phyloP scores from a whole-genome alignment of 768 basidiomycete genomes.

The Kwoniella pini region DNA sequence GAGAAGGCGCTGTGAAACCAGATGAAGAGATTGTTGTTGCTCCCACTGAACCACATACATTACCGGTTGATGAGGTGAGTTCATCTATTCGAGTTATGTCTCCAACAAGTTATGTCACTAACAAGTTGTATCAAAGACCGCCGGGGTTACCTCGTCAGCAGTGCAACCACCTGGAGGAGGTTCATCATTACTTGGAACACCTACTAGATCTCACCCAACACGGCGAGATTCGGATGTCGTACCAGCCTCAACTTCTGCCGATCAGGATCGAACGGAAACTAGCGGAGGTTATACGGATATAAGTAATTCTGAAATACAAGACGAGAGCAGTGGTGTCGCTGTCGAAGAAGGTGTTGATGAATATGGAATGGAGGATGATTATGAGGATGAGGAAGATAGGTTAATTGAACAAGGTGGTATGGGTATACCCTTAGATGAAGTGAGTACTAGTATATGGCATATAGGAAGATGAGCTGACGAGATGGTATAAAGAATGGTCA shows the following conservation, averaged over 20 bases:
- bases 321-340: conserved; percentile 69
- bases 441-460: conserved; percentile 58
- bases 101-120: not conserved
- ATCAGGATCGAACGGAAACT: conserved; percentile 33
- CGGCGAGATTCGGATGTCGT: conserved; percentile 30
- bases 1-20: conserved; percentile 13
- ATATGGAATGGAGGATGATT: conserved; percentile 52
- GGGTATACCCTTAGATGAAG: conserved; percentile 90
- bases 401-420: conserved; percentile 88
- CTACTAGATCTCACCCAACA: conserved; percentile 49
- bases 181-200: conserved; percentile 53
- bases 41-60: conserved; percentile 49
- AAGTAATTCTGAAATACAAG: conserved; percentile 58
- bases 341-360: conserved; percentile 60
- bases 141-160: conserved; percentile 84
- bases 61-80: conserved; percentile 64
- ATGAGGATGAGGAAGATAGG: conserved; percentile 85
- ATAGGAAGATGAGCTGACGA: not conserved
- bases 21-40: conserved; percentile 30
- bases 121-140: conserved; percentile 60
- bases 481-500: conserved; percentile 68
- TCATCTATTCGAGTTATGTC: not conserved
- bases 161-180: conserved; percentile 88
- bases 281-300: conserved; percentile 40
- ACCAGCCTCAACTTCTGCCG: conserved; percentile 50